phyloP scores from a whole-genome alignment of 257 asterid species.

The Rehmannia glutinosa region DNA sequence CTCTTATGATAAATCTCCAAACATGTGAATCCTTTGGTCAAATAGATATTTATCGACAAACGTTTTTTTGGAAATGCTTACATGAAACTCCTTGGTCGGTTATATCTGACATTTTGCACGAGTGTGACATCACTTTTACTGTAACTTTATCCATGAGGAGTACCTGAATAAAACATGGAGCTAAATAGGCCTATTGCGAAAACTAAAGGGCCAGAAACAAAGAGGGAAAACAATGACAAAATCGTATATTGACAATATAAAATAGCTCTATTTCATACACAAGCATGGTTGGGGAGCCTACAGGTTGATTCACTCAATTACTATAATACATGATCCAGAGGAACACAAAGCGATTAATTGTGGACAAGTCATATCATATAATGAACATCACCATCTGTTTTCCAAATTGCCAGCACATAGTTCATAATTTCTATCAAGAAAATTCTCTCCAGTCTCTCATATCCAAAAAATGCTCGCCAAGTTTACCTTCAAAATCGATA shows the following conservation, averaged over 20 bases:
- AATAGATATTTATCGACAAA: background rate
- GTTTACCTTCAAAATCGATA: background rate
- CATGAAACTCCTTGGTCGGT: conserved; percentile 89
- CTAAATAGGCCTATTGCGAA: background rate
- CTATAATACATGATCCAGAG: background rate
- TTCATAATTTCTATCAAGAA: background rate
- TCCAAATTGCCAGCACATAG: background rate
- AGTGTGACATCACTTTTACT: conserved; percentile 78
- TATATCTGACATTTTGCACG: conserved; percentile 96
- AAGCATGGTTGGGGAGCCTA: background rate
- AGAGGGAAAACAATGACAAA: background rate
- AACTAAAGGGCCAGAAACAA: background rate
- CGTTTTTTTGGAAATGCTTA: conserved; percentile 29
- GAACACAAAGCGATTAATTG: background rate
- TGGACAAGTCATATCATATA: background rate
- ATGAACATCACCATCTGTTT: background rate
- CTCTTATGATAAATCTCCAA: no score
- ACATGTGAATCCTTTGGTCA: no score
- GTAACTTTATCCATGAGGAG: conserved; percentile 97
- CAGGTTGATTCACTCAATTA: background rate
- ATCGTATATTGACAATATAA: background rate
- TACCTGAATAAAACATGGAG: conserved; percentile 43
- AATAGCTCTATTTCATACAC: background rate
- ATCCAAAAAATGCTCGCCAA: background rate
- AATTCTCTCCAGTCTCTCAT: background rate